These are phyloP conservation scores for Bathelium albidoporum DNA, from an alignment of 495 filamentous ascomycete genomes.

Conservation along the genomic window DNA sequence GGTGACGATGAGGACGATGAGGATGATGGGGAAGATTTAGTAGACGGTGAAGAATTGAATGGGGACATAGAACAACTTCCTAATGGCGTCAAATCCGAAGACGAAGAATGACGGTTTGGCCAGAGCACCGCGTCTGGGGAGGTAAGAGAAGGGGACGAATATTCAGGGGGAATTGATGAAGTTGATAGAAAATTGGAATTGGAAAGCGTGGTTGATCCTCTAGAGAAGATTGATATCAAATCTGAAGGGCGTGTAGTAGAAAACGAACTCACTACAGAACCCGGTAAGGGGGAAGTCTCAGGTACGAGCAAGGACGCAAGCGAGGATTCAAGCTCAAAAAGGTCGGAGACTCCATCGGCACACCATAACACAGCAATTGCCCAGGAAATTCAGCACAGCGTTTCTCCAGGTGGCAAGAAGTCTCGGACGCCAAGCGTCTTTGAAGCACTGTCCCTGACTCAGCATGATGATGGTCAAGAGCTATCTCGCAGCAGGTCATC, in stretches of 20 bases:
- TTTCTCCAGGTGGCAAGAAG: too few species aligned
- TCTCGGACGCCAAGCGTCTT: too few species aligned
- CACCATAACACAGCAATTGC: too few species aligned
- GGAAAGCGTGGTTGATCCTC: neutral
- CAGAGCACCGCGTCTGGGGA: neutral
- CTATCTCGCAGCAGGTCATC: too few species aligned
- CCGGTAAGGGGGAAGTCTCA: too few species aligned
- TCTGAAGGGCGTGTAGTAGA: neutral
- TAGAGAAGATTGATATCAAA: neutral
- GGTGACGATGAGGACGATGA: neutral
- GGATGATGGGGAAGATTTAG: neutral
- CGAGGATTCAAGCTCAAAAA: too few species aligned
- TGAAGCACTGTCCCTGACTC: too few species aligned
- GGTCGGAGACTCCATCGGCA: too few species aligned
- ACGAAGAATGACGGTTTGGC: constrained; percentile 1
- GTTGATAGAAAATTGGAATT: neutral
- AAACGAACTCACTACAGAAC: too few species aligned
- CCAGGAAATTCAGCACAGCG: too few species aligned
- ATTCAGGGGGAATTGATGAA: neutral
- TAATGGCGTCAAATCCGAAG: neutral
- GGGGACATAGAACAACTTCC: neutral
- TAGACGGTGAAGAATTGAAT: neutral
- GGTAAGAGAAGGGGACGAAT: neutral
- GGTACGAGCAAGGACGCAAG: too few species aligned
- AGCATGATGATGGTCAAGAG: too few species aligned